These are phyloP conservation scores for Blastobotrys parvus DNA, from an alignment of 805 yeast genomes.

Conservation along the genomic window DNA sequence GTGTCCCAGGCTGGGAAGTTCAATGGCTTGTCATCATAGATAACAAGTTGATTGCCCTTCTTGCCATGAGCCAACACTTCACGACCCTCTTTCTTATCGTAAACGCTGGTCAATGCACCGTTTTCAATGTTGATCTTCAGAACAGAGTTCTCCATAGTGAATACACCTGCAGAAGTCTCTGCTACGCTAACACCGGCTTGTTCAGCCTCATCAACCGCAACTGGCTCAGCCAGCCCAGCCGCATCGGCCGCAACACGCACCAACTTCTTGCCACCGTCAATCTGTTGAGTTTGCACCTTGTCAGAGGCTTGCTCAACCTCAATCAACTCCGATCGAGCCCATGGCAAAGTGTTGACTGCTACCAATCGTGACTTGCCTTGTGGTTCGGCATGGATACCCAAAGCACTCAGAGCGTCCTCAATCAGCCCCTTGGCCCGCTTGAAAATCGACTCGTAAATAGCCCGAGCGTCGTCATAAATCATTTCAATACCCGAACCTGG, in stretches of 20 bases:
- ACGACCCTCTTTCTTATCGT: constrained; percentile 48
- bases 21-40: constrained; percentile 86
- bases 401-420: constrained; percentile 39
- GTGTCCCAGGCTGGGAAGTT: constrained; percentile 98
- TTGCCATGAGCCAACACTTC: constrained; percentile 56
- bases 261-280: background rate
- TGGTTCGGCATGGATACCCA: constrained; percentile 24
- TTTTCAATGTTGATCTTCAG: constrained; percentile 54
- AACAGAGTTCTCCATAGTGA: constrained; percentile 51
- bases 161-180: constrained; percentile 32
- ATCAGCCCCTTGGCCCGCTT: constrained; percentile 46
- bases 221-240: background rate
- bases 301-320: constrained; percentile 19
- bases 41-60: constrained; percentile 71
- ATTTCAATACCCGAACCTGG: constrained; percentile 95
- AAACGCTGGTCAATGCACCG: constrained; percentile 54
- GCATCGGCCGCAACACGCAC: background rate
- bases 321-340: constrained; percentile 48
- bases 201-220: background rate
- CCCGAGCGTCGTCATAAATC: constrained; percentile 87
- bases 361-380: constrained; percentile 13
- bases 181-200: background rate
- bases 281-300: background rate
- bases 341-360: constrained; percentile 51
- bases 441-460: constrained; percentile 57